These are phyloP conservation scores for Cercis canadensis DNA, from an alignment of 306 rosid species.

Conservation along the genomic window DNA sequence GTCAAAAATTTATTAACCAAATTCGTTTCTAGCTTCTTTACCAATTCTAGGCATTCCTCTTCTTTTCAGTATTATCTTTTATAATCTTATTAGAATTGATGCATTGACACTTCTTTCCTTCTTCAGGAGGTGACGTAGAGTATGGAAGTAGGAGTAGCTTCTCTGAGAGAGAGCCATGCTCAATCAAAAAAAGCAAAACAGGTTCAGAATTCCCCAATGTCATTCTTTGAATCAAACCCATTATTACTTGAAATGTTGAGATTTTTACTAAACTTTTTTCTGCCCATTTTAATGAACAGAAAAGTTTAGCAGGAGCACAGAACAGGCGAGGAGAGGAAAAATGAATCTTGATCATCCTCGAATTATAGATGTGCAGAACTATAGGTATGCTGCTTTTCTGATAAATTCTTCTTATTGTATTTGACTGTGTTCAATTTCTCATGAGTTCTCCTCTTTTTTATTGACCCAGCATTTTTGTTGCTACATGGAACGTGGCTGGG, in stretches of 20 bases:
- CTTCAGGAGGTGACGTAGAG: conserved; percentile 79
- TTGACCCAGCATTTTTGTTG: conserved; percentile 82
- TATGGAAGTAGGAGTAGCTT: conserved; percentile 84
- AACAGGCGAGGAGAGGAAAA: conserved; percentile 72
- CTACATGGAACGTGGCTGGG: conserved; percentile 99
- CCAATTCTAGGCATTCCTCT: conserved; percentile 2
- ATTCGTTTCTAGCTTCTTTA: conserved; percentile 23
- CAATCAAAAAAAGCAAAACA: conserved; percentile 95
- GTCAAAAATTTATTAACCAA: conserved; percentile 15
- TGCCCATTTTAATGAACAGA: conserved; percentile 61
- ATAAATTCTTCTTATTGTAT: conserved; percentile 26
- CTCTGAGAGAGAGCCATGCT: conserved; percentile 94
- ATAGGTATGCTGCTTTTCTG: conserved; percentile 60
- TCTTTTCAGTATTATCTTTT: not conserved
- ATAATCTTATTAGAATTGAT: conserved; percentile 3
- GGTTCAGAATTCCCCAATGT: conserved; percentile 50
- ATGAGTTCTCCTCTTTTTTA: conserved; percentile 28
- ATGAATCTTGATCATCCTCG: conserved; percentile 99
- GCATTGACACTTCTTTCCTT: conserved; percentile 39
- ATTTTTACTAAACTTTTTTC: not conserved
- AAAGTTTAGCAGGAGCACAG: conserved; percentile 72
- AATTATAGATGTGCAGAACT: conserved; percentile 92
- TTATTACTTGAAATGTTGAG: conserved; percentile 3
- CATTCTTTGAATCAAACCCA: conserved; percentile 27
- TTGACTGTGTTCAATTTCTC: conserved; percentile 35